Base-by-base conservation (phyloP, 768 basidiomycete species). In the Xerocomellus intermedius region DNA sequence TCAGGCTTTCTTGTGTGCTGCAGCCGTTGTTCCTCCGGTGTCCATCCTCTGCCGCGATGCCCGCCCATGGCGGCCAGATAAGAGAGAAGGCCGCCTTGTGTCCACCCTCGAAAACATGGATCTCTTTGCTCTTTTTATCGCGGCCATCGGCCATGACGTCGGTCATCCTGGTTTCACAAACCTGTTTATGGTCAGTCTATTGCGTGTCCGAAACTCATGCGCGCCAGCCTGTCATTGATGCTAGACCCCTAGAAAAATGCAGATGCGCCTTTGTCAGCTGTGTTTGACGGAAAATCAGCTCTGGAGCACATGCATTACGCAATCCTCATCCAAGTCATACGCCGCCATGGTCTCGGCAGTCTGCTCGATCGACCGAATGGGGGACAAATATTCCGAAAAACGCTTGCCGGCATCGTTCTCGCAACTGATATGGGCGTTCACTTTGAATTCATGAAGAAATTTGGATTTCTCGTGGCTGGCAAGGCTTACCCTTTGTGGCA, bases 351-450 rank as follows among this genome's bases (percentile, higher is more conserved):
- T 7, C 77, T 96, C 48, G 84, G 81, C 9, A 77, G 78, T 37
- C 70, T 92, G 3, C 75, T 92, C 32, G 86, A 89, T 59, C 79
- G 82, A 52, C 77, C 81, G 0, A 59, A 62, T 22, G 67, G 71
- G 43, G 81, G 81, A 2, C 60, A 58, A 28, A n/a, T 9, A 8
- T 87, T 91, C 66, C 81, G 90, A 50, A 87, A 84, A 67, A 77
- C 91, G 5, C 80, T 98, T n/a, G 81, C 82, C 48, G 79, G 87
- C 50, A 86, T 90, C 3, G 85, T 99, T 5, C 79, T 98, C 17
- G 89, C 93, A 8, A 99, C 96, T 22, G 97, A 99, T 64, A 97
- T 99, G 94, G 80, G 85, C 50, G 83, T 96, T 17, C 96, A 98
- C 69, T 80, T 79, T 45, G 81, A 85, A 21, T 97, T 94, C 74